Conservation (phyloP, 2,329 filamentous ascomycete genomes). For the Beauveria rudraprayagi region DNA sequence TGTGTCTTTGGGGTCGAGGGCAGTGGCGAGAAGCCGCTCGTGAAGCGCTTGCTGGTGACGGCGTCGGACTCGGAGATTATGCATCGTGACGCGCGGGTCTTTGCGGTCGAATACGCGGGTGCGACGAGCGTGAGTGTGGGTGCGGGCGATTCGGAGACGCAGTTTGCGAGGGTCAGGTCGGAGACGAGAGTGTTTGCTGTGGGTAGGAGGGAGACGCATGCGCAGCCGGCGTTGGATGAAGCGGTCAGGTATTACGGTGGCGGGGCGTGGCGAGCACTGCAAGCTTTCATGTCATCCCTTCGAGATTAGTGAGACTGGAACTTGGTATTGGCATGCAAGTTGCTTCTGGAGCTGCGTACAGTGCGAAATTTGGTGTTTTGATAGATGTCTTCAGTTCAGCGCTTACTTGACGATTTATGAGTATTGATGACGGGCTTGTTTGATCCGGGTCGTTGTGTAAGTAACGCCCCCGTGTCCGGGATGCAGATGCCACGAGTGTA, state of each 20-base stretch:
- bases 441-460: too few species aligned
- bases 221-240: conserved; percentile 10
- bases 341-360: too few species aligned
- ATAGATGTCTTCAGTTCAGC: too few species aligned
- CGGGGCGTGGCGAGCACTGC: conserved; percentile 6
- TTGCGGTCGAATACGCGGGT: neutral
- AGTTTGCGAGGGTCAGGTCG: neutral
- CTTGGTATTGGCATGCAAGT: neutral
- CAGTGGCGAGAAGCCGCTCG: neutral
- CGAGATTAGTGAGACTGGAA: neutral
- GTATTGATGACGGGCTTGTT: too few species aligned
- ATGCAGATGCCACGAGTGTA: too few species aligned
- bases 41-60: conserved; percentile 7
- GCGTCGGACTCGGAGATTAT: conserved; percentile 7
- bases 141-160: neutral
- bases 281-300: neutral
- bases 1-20: neutral
- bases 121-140: conserved; percentile 1
- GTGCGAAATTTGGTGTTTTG: too few species aligned
- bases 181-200: conserved; percentile 3
- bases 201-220: conserved; percentile 9
- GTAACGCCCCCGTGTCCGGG: too few species aligned
- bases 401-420: too few species aligned
- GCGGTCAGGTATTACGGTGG: conserved; percentile 3
- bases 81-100: neutral